Conservation (phyloP, 2,329 filamentous ascomycete genomes). For the Ceratocystiopsis minuta region DNA sequence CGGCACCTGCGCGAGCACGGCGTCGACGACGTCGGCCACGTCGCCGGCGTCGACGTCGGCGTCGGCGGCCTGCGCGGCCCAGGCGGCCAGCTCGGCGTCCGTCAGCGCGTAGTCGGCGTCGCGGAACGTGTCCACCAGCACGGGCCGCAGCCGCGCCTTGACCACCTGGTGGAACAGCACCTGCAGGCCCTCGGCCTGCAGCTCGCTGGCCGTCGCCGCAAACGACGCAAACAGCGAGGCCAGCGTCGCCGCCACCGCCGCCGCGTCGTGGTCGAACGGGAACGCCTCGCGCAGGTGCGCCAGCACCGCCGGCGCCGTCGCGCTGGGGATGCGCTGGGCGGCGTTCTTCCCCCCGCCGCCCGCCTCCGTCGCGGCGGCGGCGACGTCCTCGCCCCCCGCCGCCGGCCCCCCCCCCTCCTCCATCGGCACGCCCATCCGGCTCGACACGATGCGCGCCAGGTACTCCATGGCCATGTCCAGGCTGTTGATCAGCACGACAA, state of each 20-base stretch:
- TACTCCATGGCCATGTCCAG: slow-evolving; percentile 88
- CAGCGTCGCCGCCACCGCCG: slow-evolving; percentile 50
- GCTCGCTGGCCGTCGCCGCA: slow-evolving; percentile 57
- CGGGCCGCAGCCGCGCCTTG: slow-evolving; percentile 65
- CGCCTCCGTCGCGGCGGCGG: background rate
- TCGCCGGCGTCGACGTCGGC: slow-evolving; percentile 39
- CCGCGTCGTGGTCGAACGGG: slow-evolving; percentile 60
- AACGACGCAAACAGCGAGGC: slow-evolving; percentile 55
- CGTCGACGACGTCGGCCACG: slow-evolving; percentile 32
- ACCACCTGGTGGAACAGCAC: slow-evolving; percentile 80
- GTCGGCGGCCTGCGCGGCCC: slow-evolving; percentile 25
- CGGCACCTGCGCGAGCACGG: slow-evolving; percentile 48
- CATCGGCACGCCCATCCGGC: slow-evolving; percentile 34
- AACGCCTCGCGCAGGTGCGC: slow-evolving; percentile 44
- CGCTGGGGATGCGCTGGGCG: slow-evolving; percentile 18
- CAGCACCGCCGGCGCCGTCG: slow-evolving; percentile 10
- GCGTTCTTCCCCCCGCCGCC: slow-evolving; percentile 2
- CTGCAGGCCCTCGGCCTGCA: slow-evolving; percentile 67
- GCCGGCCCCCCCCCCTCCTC: slow-evolving; percentile 15
- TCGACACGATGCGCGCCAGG: slow-evolving; percentile 64
- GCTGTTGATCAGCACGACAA: slow-evolving; percentile 89
- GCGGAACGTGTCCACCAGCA: slow-evolving; percentile 76
- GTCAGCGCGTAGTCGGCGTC: slow-evolving; percentile 70
- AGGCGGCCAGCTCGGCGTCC: slow-evolving; percentile 40
- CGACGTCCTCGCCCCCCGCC: slow-evolving; percentile 4